Evolutionary conservation across 176 grass and related monocot genomes (phyloP).

Genomic region (Rhynchospora tenuis): DNA sequence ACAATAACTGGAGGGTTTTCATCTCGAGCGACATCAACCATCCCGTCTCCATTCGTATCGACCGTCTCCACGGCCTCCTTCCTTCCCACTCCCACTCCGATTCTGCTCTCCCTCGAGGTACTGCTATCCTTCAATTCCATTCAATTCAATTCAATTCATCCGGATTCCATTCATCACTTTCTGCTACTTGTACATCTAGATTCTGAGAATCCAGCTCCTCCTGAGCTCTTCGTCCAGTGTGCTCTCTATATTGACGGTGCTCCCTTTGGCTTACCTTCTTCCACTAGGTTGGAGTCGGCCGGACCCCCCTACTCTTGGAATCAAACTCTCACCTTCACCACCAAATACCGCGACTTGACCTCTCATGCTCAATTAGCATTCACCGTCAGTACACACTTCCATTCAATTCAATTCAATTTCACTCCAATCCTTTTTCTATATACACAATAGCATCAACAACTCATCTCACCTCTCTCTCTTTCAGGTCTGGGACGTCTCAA

Average conservation of each 20-base stretch:
- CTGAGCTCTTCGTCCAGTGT: slow-evolving; percentile 85
- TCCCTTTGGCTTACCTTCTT: slow-evolving; percentile 68
- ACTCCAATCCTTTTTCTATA: too few species aligned
- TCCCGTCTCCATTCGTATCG: slow-evolving; percentile 67
- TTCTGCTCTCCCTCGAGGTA: not conserved
- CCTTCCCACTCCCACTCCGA: slow-evolving; percentile 28
- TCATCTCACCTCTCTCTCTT: not conserved
- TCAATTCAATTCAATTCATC: too few species aligned
- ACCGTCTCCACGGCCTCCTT: slow-evolving; percentile 34
- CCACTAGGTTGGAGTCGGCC: slow-evolving; percentile 68
- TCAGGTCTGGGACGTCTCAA: slow-evolving; percentile 80
- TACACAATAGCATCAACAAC: too few species aligned
- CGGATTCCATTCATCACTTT: too few species aligned
- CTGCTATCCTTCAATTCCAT: too few species aligned
- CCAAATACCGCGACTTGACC: slow-evolving; percentile 92
- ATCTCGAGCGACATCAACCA: slow-evolving; percentile 88
- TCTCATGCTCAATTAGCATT: slow-evolving; percentile 81
- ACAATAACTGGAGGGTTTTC: slow-evolving; percentile 63
- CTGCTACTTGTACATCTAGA: too few species aligned
- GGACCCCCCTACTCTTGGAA: slow-evolving; percentile 78
- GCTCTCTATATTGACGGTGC: slow-evolving; percentile 65
- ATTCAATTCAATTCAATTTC: too few species aligned
- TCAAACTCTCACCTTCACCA: slow-evolving; percentile 63
- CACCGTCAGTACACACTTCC: too few species aligned
- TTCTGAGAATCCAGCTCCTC: slow-evolving; percentile 21